These are phyloP conservation scores for Neoscytalidium dimidiatum DNA, from an alignment of 2,329 filamentous ascomycete genomes.

Conservation along the genomic window DNA sequence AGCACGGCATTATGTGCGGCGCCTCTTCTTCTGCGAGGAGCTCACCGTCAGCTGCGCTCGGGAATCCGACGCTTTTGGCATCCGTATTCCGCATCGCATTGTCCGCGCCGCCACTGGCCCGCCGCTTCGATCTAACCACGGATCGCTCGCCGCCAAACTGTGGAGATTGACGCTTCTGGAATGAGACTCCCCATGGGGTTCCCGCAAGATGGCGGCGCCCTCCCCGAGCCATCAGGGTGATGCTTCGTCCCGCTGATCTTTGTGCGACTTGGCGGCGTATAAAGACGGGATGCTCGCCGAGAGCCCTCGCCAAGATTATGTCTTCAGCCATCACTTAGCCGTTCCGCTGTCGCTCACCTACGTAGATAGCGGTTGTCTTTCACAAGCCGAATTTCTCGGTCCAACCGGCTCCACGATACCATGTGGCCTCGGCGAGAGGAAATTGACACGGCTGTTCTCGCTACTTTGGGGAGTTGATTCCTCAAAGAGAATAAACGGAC, in stretches of 20 bases:
- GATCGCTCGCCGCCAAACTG: background rate
- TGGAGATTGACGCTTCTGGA: background rate
- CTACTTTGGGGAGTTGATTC: background rate
- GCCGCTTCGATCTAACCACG: background rate
- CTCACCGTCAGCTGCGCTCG: slow-evolving; percentile 3
- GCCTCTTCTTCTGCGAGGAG: background rate
- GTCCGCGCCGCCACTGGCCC: background rate
- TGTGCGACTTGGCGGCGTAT: background rate
- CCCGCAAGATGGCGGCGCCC: background rate
- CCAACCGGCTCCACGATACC: background rate
- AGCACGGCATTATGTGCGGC: slow-evolving; percentile 5
- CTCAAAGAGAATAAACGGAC: background rate
- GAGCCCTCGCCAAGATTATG: too few relatives aligned
- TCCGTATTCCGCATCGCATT: background rate
- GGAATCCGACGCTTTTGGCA: background rate
- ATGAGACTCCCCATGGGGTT: background rate
- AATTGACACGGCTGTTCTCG: background rate
- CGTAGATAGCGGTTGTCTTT: background rate
- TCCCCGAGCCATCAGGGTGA: background rate
- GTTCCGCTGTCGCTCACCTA: background rate
- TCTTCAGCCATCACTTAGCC: background rate
- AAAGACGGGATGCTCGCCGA: background rate
- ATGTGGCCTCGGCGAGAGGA: background rate
- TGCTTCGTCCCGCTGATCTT: background rate
- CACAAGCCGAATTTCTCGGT: background rate